Base-by-base conservation (phyloP, 441 rosid genomes). In the Gossypium laxum region DNA sequence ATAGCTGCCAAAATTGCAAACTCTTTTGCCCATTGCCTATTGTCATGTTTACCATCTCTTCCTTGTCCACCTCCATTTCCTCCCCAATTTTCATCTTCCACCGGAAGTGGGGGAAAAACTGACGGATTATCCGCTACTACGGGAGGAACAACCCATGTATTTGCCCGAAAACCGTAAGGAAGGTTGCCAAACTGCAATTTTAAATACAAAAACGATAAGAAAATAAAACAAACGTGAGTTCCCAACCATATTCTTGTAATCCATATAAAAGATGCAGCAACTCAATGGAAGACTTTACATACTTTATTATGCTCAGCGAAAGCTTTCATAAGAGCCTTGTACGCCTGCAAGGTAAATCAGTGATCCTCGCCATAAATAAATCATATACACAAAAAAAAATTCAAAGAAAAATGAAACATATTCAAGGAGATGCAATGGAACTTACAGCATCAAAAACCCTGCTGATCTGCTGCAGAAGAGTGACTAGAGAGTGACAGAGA, bases 101-200 rank as follows among this genome's bases (percentile, higher is more conserved):
- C 71, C 0, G 91, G 95, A 74, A 89, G 89, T 11, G 84, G 79
- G 10, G 87, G 89, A 79, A 87, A 87, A 63, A 77, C 80, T 51
- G 85, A 80, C 12, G 87, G 92, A 69, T 80, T 86, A 77, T 87
- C 91, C 21, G 85, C 84, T 65, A 86, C 89, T 74, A 83, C 82
- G 18, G 95, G 95, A 65, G 95, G 92, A 54, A 86, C 91, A 32
- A 89, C 88, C 95, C 95, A 89, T 19, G 95, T 85, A 81, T 87
- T 89, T 67, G 90, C 89, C 58, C 95, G 86, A 78, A 85, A 87
- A 63, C 95, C 91, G 32, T 85, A 87, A 14, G 95, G 95, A 81
- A 89, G 87, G 79, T 89, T 89, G 74, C 92, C 95, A 84, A 89
- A 89, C 95, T 89, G 84, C 45, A 78, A 76, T 79, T 30, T 34